These are phyloP conservation scores for Exsudoporus floridanus DNA, from an alignment of 1,284 basidiomycete genomes.

Conservation along the genomic window DNA sequence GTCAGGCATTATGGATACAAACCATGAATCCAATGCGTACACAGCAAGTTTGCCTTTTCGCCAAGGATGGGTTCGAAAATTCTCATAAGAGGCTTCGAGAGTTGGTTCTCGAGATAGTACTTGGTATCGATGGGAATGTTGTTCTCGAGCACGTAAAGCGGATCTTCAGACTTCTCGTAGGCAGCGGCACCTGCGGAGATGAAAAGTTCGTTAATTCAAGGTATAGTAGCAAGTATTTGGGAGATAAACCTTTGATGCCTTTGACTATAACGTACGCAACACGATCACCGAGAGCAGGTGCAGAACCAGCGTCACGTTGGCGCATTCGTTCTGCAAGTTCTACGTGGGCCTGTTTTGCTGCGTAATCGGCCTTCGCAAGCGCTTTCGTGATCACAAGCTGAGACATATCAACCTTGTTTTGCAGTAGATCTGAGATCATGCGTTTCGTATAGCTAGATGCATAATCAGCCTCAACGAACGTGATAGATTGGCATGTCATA, in stretches of 20 bases:
- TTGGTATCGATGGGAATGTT: constrained; percentile 96
- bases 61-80: constrained; percentile 98
- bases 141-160: constrained; percentile 92
- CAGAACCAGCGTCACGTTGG: constrained; percentile 92
- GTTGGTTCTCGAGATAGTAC: constrained; percentile 95
- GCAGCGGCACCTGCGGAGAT: constrained; percentile 78
- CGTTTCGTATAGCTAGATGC: constrained; percentile 84
- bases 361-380: constrained; percentile 85
- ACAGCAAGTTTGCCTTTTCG: constrained; percentile 79
- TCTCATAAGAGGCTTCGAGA: constrained; percentile 91
- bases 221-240: not conserved
- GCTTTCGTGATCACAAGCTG: constrained; percentile 98
- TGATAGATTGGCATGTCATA: constrained; percentile 39
- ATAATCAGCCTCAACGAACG: constrained; percentile 7
- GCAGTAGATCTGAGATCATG: constrained; percentile 87
- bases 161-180: constrained; percentile 97
- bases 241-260: constrained; percentile 76
- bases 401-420: constrained; percentile 97
- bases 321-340: constrained; percentile 94
- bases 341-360: constrained; percentile 91
- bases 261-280: constrained; percentile 98
- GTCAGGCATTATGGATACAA: constrained; percentile 10
- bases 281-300: constrained; percentile 90
- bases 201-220: not conserved
- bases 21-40: constrained; percentile 49